A percentile compares a stretch with the other conserved stretches of the same genome.
phyloP scores from a whole-genome alignment of 2,329 filamentous ascomycete genomes.

The Apiospora koreana region DNA sequence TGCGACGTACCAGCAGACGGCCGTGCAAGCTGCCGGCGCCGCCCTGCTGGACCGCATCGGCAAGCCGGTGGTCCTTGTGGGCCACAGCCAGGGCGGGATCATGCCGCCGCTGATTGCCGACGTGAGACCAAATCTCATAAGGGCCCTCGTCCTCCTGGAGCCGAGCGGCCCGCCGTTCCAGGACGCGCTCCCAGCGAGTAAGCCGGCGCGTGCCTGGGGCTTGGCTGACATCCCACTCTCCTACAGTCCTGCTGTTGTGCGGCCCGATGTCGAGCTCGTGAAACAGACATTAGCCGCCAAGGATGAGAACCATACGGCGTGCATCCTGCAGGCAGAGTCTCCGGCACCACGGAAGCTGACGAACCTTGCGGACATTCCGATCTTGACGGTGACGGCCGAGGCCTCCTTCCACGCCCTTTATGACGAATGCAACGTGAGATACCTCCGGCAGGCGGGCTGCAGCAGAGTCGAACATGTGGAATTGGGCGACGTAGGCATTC shows the following conservation, averaged over 20 bases:
- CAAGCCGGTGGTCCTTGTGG: slow-evolving; percentile 39
- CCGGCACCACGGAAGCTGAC: slow-evolving; percentile 35
- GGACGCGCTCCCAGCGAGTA: slow-evolving; percentile 39
- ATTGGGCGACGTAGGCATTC: slow-evolving; percentile 39
- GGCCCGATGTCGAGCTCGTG: slow-evolving; percentile 36
- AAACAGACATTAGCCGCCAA: slow-evolving; percentile 20
- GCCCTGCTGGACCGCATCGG: slow-evolving; percentile 45
- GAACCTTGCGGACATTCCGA: slow-evolving; percentile 36
- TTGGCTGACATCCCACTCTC: slow-evolving; percentile 37
- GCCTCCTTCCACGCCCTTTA: slow-evolving; percentile 47
- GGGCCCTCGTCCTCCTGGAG: slow-evolving; percentile 45
- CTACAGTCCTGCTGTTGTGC: slow-evolving; percentile 44
- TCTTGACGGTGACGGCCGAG: slow-evolving; percentile 42
- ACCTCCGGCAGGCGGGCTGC: slow-evolving; percentile 43
- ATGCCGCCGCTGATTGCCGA: slow-evolving; percentile 44
- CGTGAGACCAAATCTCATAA: slow-evolving; percentile 39
- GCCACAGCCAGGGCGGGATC: slow-evolving; percentile 49
- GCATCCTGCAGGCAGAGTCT: slow-evolving; percentile 35
- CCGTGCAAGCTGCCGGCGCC: slow-evolving; percentile 40
- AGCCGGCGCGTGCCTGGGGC: slow-evolving; percentile 41
- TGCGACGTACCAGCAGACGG: slow-evolving; percentile 35
- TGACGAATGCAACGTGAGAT: slow-evolving; percentile 44
- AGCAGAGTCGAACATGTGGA: slow-evolving; percentile 33
- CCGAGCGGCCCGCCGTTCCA: slow-evolving; percentile 48
- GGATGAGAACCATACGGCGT: slow-evolving; percentile 24